A percentile compares a stretch with the other conserved stretches of the same genome.
phyloP scores from a whole-genome alignment of 2,329 filamentous ascomycete species.

The Talaromyces sp. region DNA sequence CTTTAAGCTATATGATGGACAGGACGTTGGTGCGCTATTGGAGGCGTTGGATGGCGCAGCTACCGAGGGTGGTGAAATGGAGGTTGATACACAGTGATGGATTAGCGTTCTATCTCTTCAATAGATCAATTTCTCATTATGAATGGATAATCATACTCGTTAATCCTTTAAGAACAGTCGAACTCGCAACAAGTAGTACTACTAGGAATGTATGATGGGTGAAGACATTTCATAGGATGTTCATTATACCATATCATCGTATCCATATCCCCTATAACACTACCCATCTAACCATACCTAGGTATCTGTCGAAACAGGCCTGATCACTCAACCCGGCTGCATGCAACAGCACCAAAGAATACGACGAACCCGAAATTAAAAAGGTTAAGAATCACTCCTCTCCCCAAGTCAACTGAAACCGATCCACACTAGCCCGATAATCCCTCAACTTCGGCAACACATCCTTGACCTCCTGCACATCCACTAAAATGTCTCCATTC shows the following conservation, averaged over 20 bases:
- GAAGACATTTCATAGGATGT: background rate
- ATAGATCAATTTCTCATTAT: background rate
- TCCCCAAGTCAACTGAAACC: conserved; percentile 79
- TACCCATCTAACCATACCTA: background rate
- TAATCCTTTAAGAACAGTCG: no score
- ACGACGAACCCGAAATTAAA: no score
- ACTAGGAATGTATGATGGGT: no score
- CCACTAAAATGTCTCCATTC: conserved; percentile 71
- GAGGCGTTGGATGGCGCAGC: conserved; percentile 57
- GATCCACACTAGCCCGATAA: conserved; percentile 69
- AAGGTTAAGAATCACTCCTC: conserved; percentile 52
- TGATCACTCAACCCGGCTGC: background rate
- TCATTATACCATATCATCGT: background rate
- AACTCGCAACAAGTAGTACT: no score
- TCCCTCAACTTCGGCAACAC: conserved; percentile 65
- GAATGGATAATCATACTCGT: background rate
- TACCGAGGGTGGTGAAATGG: conserved; percentile 49
- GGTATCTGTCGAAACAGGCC: background rate
- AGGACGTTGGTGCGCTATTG: conserved; percentile 79
- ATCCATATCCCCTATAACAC: background rate
- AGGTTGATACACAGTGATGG: conserved; percentile 48
- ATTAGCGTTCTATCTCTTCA: background rate
- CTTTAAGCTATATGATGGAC: conserved; percentile 87
- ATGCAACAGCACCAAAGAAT: no score
- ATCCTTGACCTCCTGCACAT: conserved; percentile 63